A percentile compares a stretch with the other conserved stretches of the same genome.
These are phyloP conservation scores for Geranomyces variabilis DNA, from an alignment of 192 early-diverging fungal species.

Conservation along the genomic window DNA sequence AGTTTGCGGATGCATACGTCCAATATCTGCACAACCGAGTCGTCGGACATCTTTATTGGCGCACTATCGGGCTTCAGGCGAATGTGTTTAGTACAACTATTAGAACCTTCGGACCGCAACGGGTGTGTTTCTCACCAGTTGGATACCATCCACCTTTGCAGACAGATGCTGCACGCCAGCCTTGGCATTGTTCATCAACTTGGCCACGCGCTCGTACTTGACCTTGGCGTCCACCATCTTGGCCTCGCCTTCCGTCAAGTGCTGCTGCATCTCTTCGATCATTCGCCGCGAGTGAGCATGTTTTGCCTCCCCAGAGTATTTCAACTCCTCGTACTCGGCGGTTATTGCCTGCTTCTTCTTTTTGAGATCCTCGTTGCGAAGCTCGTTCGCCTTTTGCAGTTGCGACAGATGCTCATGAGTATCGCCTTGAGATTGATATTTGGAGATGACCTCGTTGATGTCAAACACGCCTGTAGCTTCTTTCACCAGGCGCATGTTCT, in stretches of 20 bases:
- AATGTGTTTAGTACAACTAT: background rate
- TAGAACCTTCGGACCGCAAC: background rate
- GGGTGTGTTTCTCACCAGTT: slow-evolving; percentile 44
- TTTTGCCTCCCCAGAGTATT: slow-evolving; percentile 49
- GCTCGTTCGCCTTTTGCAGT: slow-evolving; percentile 52
- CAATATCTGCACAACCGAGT: slow-evolving; percentile 47
- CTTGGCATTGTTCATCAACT: slow-evolving; percentile 53
- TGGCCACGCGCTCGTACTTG: slow-evolving; percentile 56
- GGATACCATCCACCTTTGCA: slow-evolving; percentile 59
- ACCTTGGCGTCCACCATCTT: slow-evolving; percentile 48
- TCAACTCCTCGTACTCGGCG: slow-evolving; percentile 55
- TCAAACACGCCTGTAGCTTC: slow-evolving; percentile 64
- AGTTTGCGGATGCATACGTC: slow-evolving; percentile 53
- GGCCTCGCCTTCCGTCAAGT: slow-evolving; percentile 44
- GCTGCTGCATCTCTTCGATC: slow-evolving; percentile 57
- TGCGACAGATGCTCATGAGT: slow-evolving; percentile 58
- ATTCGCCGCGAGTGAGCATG: slow-evolving; percentile 43
- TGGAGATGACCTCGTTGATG: slow-evolving; percentile 64
- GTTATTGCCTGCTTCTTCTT: slow-evolving; percentile 45
- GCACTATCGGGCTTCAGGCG: slow-evolving; percentile 23
- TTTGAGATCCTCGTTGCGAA: slow-evolving; percentile 53
- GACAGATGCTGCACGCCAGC: slow-evolving; percentile 59
- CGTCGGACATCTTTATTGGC: slow-evolving; percentile 37
- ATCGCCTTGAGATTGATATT: slow-evolving; percentile 64
- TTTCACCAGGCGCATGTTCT: slow-evolving; percentile 65